Percentiles rank a stretch among this genome's conserved stretches.
Conservation (phyloP, 2,329 filamentous ascomycete species). For the Cordyceps cateniannulata region DNA sequence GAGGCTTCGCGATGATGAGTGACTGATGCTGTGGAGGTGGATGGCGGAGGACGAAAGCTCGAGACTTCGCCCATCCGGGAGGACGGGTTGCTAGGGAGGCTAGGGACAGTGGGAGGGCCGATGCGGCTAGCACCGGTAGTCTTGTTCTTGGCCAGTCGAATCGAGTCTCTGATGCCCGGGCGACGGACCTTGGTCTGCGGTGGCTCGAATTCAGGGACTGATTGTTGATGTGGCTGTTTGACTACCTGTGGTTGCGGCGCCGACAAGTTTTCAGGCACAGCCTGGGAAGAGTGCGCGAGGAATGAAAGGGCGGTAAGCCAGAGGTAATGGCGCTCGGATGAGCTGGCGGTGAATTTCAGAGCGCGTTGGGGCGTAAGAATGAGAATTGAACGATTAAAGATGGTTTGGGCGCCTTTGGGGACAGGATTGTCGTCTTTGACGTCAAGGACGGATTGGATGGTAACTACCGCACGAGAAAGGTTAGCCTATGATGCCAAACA, state of each 20-base stretch:
- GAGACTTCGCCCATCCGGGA: conserved; percentile 29
- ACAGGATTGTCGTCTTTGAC: conserved; percentile 89
- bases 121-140: conserved; percentile 33
- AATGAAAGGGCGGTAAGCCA: conserved; percentile 95
- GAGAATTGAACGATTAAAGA: conserved; percentile 90
- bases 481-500: conserved; percentile 24
- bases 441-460: conserved; percentile 92
- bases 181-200: conserved; percentile 42
- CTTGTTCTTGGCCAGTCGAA: conserved; percentile 77
- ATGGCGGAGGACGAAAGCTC: conserved; percentile 33
- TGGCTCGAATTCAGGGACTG: conserved; percentile 45
- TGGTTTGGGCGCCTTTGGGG: conserved; percentile 54
- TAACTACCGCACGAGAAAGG: conserved; percentile 50
- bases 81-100: conserved; percentile 32
- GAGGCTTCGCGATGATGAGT: conserved; percentile 42
- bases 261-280: conserved; percentile 65
- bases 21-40: conserved; percentile 30
- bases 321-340: conserved; percentile 80
- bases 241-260: conserved; percentile 38
- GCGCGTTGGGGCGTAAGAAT: conserved; percentile 91
- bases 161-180: conserved; percentile 73
- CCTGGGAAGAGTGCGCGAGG: conserved; percentile 81
- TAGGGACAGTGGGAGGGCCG: conserved; percentile 45
- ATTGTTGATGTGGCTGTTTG: conserved; percentile 26
- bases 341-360: conserved; percentile 85